phyloP scores from a whole-genome alignment of 352 stramenopile genomes.

The Globisporangium radiosum region DNA sequence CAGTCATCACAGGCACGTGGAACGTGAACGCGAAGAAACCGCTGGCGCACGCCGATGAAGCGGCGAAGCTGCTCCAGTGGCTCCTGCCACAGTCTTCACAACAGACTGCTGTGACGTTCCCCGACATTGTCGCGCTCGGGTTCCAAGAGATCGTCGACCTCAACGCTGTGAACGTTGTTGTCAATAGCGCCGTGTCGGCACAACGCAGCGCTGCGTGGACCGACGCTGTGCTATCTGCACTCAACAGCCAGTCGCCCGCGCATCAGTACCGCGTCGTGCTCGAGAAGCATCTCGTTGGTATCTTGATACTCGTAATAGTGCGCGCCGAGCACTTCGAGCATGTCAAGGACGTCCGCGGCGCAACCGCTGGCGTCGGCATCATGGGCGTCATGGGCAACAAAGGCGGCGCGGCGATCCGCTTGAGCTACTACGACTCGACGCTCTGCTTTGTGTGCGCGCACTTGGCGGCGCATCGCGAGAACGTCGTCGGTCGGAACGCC shows the following conservation, averaged over 20 bases:
- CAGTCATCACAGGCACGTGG: slow-evolving; percentile 91
- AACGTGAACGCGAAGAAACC: slow-evolving; percentile 99
- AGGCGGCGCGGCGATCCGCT: slow-evolving; percentile 91
- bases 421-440: slow-evolving; percentile 97
- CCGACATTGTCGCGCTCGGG: slow-evolving; percentile 66
- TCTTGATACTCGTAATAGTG: slow-evolving; percentile 96
- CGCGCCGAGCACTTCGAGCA: slow-evolving; percentile 57
- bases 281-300: slow-evolving; percentile 95
- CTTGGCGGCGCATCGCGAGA: slow-evolving; percentile 97
- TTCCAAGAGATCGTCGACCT: slow-evolving; percentile 99
- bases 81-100: slow-evolving; percentile 16
- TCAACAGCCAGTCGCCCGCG: slow-evolving; percentile 67
- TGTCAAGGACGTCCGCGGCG: slow-evolving; percentile 86
- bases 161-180: slow-evolving; percentile 98
- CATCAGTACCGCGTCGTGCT: slow-evolving; percentile 69
- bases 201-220: slow-evolving; percentile 87
- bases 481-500: slow-evolving; percentile 94
- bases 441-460: slow-evolving; percentile 99
- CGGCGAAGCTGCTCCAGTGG: slow-evolving; percentile 61
- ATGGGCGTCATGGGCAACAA: slow-evolving; percentile 99
- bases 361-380: slow-evolving; percentile 94
- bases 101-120: slow-evolving; percentile 11
- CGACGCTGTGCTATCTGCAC: slow-evolving; percentile 82
- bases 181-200: slow-evolving; percentile 92
- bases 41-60: slow-evolving; percentile 37